Base-by-base conservation (phyloP, 306 rosid species). In the Trichosanthes cucumerina region DNA sequence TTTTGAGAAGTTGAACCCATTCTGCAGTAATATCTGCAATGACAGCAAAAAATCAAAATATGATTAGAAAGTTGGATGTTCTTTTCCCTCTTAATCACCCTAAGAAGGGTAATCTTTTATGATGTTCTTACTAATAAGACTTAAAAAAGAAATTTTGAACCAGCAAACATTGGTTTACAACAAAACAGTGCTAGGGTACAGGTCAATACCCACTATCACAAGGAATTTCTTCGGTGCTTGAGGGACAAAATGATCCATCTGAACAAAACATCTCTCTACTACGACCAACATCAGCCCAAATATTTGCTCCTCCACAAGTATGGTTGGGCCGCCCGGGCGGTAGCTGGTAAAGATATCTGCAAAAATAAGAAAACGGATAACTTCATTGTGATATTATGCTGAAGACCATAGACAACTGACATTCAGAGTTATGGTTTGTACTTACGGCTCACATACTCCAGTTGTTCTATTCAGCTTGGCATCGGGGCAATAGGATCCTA, bases 361-460 rank as follows among this genome's bases (percentile, higher is more conserved):
- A 82, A 50, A 76, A 81, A 57, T 57, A 84, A 47, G 57, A 77
- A 50, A 71, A 59, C 18, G 24, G 5, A 72, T 75, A 26, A 47
- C 23, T n/a, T 80, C 52, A 18, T 18, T 16, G 74, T 23, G 39
- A 43, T 14, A 46, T 41, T 56, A 4, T 54, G 39, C 76, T 26
- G 19, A 82, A 75, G 59, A 83, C 31, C 76, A 74, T 75, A 49
- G 47, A 63, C 1, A 64, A 62, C 26, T 19, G 66, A 59, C 74
- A 39, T 0, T 8, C 60, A 8, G 78, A 71, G 52, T 39, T 69
- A 82, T 82, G 70, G 82, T 78, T 78, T 62, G 66, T 76, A 90
- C 99, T 95, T 83, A 95, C 99, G 98, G 99, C 84, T 92, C 93
- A 79, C 99, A 95, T 78, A 91, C 44, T 76, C 99, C 98, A 11